phyloP scores from a whole-genome alignment of 495 filamentous ascomycete species.

The Neurospora sp. region DNA sequence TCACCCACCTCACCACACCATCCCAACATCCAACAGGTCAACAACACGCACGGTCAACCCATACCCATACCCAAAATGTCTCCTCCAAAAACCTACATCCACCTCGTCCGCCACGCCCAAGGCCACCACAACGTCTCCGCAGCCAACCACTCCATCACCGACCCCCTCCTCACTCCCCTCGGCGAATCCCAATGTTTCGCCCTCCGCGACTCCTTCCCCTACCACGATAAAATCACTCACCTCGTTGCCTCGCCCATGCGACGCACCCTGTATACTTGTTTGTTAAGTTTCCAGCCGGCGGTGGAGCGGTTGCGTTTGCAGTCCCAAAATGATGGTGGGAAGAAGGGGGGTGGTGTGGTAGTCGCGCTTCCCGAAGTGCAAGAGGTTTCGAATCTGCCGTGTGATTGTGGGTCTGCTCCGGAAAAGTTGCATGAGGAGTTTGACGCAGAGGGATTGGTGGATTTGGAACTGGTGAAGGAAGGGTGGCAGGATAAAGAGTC shows the following conservation, averaged over 20 bases:
- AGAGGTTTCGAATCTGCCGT: constrained; percentile 65
- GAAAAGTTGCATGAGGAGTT: constrained; percentile 49
- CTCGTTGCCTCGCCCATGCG: constrained; percentile 75
- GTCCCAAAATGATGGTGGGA: too few relatives aligned
- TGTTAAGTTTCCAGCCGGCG: constrained; percentile 53
- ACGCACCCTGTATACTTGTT: constrained; percentile 72
- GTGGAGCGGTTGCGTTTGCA: constrained; percentile 19
- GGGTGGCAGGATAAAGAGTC: constrained; percentile 62
- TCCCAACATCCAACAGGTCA: too few relatives aligned
- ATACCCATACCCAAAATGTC: background rate
- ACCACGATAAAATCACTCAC: constrained; percentile 53
- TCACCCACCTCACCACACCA: background rate
- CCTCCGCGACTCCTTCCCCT: constrained; percentile 53
- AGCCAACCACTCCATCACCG: constrained; percentile 62
- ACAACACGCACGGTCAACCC: too few relatives aligned
- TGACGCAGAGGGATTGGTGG: constrained; percentile 43
- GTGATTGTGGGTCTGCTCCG: constrained; percentile 62
- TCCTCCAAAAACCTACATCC: constrained; percentile 27
- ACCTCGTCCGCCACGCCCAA: constrained; percentile 47
- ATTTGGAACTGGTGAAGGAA: constrained; percentile 47
- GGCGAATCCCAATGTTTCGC: constrained; percentile 65
- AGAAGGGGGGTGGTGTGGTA: constrained; percentile 26
- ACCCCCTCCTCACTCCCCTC: constrained; percentile 68
- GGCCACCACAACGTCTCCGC: constrained; percentile 71
- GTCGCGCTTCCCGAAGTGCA: constrained; percentile 71